Evolutionary conservation across 225 moss, liverwort and hornwort genomes (phyloP).

Genomic region (Thuidium tamariscinum): DNA sequence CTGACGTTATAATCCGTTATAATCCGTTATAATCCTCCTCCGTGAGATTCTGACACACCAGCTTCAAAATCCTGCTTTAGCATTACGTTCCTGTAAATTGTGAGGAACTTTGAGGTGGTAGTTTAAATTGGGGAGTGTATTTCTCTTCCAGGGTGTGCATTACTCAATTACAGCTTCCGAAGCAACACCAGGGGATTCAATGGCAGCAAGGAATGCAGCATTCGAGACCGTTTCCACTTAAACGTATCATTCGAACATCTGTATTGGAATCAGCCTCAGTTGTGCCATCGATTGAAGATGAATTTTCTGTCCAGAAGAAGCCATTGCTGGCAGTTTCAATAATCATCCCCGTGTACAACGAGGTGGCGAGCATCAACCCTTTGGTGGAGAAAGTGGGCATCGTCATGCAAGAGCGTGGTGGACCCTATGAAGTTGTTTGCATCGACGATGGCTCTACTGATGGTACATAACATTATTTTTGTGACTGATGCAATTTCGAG

Average conservation of each 20-base stretch:
- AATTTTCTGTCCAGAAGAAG: not conserved
- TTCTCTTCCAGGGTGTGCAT: not conserved
- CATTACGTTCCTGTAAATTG: not conserved
- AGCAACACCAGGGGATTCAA: not conserved
- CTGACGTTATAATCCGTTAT: not conserved
- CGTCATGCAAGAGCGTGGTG: slow-evolving; percentile 39
- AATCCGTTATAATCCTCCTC: not conserved
- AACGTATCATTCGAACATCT: not conserved
- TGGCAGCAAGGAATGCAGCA: not conserved
- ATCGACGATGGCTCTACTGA: slow-evolving; percentile 48
- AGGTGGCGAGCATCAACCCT: slow-evolving; percentile 17
- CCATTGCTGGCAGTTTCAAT: slow-evolving; percentile 12
- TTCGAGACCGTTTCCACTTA: not conserved
- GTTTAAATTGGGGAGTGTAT: not conserved
- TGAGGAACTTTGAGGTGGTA: not conserved
- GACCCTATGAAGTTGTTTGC: slow-evolving; percentile 43
- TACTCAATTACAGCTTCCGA: not conserved
- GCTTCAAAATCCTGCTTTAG: not conserved
- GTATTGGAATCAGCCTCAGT: not conserved
- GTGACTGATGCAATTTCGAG: not conserved
- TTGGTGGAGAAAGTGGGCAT: slow-evolving; percentile 32
- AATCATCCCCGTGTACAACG: slow-evolving; percentile 33
- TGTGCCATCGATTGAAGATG: not conserved
- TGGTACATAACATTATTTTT: not conserved
- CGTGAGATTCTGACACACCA: not conserved